A percentile compares a stretch with the other conserved stretches of the same genome.
Conservation (phyloP, 306 rosid genomes). For the Lathyrus sativus region DNA sequence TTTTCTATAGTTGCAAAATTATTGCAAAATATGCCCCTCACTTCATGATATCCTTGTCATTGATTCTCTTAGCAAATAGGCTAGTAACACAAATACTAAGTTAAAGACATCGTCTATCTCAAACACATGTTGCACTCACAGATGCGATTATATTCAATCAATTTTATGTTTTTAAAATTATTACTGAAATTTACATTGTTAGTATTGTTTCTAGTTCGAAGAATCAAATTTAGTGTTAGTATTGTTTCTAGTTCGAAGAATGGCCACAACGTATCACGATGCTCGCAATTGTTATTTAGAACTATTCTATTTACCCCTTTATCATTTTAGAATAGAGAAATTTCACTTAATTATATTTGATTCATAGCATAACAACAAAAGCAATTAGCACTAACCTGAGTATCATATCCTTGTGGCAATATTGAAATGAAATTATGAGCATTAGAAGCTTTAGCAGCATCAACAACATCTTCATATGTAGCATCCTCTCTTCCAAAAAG, state of each 20-base stretch:
- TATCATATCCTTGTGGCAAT: slow-evolving; percentile 74
- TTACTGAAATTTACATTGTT: no score
- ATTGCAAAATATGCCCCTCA: not conserved
- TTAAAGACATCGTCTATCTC: no score
- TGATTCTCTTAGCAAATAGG: not conserved
- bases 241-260: no score
- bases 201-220: no score
- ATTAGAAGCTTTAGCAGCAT: slow-evolving; percentile 80
- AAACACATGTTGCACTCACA: no score
- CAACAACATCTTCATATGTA: slow-evolving; percentile 53
- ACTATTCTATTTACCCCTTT: not conserved
- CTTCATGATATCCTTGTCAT: not conserved
- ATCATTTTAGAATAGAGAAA: not conserved
- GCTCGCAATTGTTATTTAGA: not conserved
- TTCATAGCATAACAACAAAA: not conserved
- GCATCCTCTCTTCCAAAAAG: slow-evolving; percentile 89
- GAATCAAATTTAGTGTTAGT: no score
- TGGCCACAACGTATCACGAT: no score
- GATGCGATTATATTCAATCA: no score
- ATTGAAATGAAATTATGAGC: slow-evolving; percentile 77
- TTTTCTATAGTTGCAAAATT: slow-evolving; percentile 18
- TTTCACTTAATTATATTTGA: not conserved
- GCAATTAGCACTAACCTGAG: slow-evolving; percentile 58
- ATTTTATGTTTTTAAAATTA: no score
- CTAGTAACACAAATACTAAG: no score